phyloP scores from a whole-genome alignment of 2,329 filamentous ascomycete species.

The Endoconidiophora polonica region DNA sequence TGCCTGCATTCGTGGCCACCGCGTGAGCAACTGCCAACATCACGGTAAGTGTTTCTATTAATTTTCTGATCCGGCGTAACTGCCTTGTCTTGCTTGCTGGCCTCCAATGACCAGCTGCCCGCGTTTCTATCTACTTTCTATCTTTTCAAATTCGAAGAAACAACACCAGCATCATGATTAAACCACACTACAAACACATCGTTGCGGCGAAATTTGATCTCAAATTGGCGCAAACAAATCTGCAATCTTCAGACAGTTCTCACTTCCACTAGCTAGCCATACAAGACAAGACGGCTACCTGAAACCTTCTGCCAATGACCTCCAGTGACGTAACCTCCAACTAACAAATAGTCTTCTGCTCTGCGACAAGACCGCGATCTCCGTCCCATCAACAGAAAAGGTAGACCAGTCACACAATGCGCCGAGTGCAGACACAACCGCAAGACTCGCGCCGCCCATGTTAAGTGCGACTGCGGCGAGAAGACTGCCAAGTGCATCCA shows the following conservation, averaged over 20 bases:
- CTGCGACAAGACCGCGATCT: conserved; percentile 9
- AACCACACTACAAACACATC: background rate
- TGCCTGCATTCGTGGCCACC: conserved; percentile 93
- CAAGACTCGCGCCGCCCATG: conserved; percentile 86
- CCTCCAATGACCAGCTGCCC: background rate
- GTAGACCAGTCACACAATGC: conserved; percentile 93
- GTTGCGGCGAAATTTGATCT: too few relatives aligned
- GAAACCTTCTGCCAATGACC: too few relatives aligned
- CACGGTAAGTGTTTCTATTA: conserved; percentile 47
- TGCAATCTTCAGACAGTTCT: background rate
- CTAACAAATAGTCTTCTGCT: background rate
- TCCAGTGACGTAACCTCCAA: too few relatives aligned
- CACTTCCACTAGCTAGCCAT: too few relatives aligned
- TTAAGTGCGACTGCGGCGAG: conserved; percentile 93
- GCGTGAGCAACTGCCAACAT: conserved; percentile 97
- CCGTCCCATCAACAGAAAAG: conserved; percentile 38
- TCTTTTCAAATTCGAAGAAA: background rate
- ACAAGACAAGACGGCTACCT: too few relatives aligned
- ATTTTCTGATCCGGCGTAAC: background rate
- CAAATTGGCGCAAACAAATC: background rate
- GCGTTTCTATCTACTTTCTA: background rate
- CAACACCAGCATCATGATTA: background rate
- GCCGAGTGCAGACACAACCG: conserved; percentile 89
- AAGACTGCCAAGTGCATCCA: conserved; percentile 61
- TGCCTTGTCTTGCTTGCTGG: background rate